Base-by-base conservation (phyloP, 2,329 filamentous ascomycete species). In the Fusarium fujikuroi region DNA sequence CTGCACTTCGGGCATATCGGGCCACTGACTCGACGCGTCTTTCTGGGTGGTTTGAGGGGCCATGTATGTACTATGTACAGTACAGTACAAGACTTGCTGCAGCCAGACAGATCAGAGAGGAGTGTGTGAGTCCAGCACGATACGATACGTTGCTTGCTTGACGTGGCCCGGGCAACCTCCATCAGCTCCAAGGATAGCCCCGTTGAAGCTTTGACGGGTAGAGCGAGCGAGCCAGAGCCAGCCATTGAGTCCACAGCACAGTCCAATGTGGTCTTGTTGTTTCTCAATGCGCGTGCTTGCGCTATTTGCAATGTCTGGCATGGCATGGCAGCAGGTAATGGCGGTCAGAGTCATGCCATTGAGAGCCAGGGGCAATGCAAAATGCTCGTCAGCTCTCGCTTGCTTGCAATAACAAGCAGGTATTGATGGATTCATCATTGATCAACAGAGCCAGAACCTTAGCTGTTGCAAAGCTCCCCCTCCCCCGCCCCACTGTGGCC, bases 1-100 rank as follows among this genome's bases (percentile, higher is more conserved):
- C 74, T 69, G 60, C 74, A 76, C 60, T 73, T 77, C 66, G 62
- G 72, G 63, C 66, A 63, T 67, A 65, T 77, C 72, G 75, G 70
- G 64, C 73, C 74, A 77, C 70, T 73, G 60, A 57, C 74, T 77
- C 69, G 56, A 67, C 59, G 42, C 50, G 49, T 49, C 58, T 69
- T 49, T 63, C 46, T 65, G 64, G 46, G 34, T 66, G 68, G 60
- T 42, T 63, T 58, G 49, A 72, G 63, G 66, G 66, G 63, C 52
- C 53, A 32, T 49, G 36, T 56, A 30, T 56, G 39, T 58, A 47
- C 56, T 50, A 50, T 28, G 30, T 32, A 32, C 32, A 32, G 30
- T 30, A 30, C 30, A 32, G 46, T 32, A 50, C 47, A 34, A 49
- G 28, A 14, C 47, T 23, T 34, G 42, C 56, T 58, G 56, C 52